phyloP scores from a whole-genome alignment of 2,329 filamentous ascomycete genomes.

The Colletotrichum navitas region DNA sequence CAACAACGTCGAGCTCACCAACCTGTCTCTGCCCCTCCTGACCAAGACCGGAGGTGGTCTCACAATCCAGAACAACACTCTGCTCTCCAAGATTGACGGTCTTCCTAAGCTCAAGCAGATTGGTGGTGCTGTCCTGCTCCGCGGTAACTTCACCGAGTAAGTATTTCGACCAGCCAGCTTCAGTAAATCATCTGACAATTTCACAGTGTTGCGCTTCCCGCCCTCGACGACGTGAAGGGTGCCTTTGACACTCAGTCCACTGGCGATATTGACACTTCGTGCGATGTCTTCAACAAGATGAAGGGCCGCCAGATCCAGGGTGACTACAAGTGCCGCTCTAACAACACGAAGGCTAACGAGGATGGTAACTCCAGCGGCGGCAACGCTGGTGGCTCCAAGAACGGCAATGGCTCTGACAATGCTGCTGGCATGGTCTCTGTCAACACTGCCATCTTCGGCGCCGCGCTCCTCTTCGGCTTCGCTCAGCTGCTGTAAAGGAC shows the following conservation, averaged over 20 bases:
- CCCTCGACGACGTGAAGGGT: constrained; percentile 76
- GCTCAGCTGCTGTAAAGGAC: constrained; percentile 65
- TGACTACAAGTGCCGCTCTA: constrained; percentile 62
- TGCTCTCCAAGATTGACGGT: constrained; percentile 72
- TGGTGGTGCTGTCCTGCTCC: constrained; percentile 84
- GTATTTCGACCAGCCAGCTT: background rate
- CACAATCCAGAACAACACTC: constrained; percentile 91
- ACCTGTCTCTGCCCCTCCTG: constrained; percentile 81
- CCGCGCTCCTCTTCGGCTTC: constrained; percentile 61
- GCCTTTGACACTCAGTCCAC: constrained; percentile 78
- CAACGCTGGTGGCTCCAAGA: constrained; percentile 46
- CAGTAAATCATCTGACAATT: background rate
- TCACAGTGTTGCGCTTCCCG: constrained; percentile 76
- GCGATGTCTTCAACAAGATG: constrained; percentile 65
- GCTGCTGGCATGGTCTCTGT: constrained; percentile 60
- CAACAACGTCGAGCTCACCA: constrained; percentile 72
- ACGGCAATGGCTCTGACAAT: constrained; percentile 49
- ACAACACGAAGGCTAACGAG: constrained; percentile 66
- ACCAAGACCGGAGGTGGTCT: constrained; percentile 81
- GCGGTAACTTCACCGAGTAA: constrained; percentile 79
- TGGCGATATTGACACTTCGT: constrained; percentile 67
- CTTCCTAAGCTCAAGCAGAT: constrained; percentile 78
- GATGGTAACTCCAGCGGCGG: constrained; percentile 52
- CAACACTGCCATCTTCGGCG: constrained; percentile 62
- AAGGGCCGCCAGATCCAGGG: constrained; percentile 60